These are phyloP conservation scores for Lablab purpureus DNA, from an alignment of 306 rosid species.

Conservation along the genomic window DNA sequence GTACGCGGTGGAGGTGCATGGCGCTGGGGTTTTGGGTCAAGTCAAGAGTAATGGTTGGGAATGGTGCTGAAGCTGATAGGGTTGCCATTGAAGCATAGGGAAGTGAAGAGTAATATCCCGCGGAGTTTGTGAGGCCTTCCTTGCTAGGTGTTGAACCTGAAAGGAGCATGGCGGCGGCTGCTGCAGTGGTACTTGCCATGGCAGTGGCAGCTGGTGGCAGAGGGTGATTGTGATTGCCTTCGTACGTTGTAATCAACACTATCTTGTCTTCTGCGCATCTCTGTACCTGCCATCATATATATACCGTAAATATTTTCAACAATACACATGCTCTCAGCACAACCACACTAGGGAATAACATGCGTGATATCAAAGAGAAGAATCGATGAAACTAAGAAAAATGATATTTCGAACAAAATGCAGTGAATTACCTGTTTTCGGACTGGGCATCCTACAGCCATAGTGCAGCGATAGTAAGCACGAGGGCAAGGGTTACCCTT, in stretches of 20 bases:
- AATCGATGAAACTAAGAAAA: background rate
- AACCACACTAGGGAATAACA: no score
- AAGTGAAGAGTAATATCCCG: constrained; percentile 43
- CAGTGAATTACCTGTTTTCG: constrained; percentile 58
- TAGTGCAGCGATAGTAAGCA: constrained; percentile 80
- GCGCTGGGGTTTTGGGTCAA: constrained; percentile 50
- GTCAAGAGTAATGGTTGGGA: constrained; percentile 63
- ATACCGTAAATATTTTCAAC: background rate
- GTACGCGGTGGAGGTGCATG: constrained; percentile 40
- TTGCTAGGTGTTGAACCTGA: constrained; percentile 52
- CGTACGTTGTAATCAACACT: constrained; percentile 66
- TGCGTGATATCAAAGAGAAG: no score
- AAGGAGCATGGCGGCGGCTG: constrained; percentile 61
- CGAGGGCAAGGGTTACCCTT: constrained; percentile 81
- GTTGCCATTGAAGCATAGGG: constrained; percentile 57
- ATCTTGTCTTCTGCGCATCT: constrained; percentile 64
- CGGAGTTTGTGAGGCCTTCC: constrained; percentile 41
- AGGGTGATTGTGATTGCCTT: constrained; percentile 73
- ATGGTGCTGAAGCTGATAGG: constrained; percentile 59
- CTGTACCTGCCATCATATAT: constrained; percentile 58
- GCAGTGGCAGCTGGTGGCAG: constrained; percentile 63
- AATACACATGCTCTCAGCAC: no score
- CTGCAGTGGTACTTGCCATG: constrained; percentile 64
- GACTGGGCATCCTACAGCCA: constrained; percentile 70
- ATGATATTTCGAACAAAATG: background rate